A percentile compares a stretch with the other conserved stretches of the same genome.
Conservation (phyloP, 768 basidiomycete species). For the Suillus placidus region DNA sequence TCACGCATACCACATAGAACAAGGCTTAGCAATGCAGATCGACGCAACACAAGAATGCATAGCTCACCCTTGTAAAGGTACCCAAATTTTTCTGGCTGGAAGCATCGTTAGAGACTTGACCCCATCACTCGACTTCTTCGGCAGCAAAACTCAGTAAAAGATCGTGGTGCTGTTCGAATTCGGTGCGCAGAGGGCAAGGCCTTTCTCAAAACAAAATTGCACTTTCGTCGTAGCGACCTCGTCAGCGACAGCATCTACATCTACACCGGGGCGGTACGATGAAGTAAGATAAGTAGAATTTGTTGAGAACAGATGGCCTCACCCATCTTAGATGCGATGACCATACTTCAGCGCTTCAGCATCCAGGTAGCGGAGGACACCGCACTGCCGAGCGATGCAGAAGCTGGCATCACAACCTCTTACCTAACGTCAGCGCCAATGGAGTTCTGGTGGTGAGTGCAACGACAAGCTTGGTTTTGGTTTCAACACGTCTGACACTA, state of each 20-base stretch:
- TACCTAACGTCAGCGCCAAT: too few relatives aligned
- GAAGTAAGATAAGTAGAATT: too few relatives aligned
- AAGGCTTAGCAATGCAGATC: neutral
- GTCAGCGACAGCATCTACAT: slow-evolving; percentile 25
- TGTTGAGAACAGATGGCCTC: too few relatives aligned
- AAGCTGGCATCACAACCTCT: too few relatives aligned
- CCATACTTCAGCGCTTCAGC: too few relatives aligned
- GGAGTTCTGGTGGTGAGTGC: too few relatives aligned
- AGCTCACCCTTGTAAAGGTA: slow-evolving; percentile 85
- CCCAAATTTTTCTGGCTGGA: slow-evolving; percentile 82
- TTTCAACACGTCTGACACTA: too few relatives aligned
- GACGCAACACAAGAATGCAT: too few relatives aligned
- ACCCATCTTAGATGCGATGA: too few relatives aligned
- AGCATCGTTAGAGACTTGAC: slow-evolving; percentile 76
- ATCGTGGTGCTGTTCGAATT: slow-evolving; percentile 57
- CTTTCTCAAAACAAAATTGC: slow-evolving; percentile 29
- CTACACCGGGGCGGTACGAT: slow-evolving; percentile 19
- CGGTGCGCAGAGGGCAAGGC: slow-evolving; percentile 29
- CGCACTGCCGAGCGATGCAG: too few relatives aligned
- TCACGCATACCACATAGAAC: slow-evolving; percentile 5
- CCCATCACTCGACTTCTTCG: slow-evolving; percentile 83
- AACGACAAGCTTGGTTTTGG: too few relatives aligned
- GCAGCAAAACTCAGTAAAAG: slow-evolving; percentile 70
- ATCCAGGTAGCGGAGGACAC: too few relatives aligned
- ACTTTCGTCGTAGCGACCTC: slow-evolving; percentile 43